phyloP scores from a whole-genome alignment of 1,284 basidiomycete species.

The Erythrobasidium hasegawianum region DNA sequence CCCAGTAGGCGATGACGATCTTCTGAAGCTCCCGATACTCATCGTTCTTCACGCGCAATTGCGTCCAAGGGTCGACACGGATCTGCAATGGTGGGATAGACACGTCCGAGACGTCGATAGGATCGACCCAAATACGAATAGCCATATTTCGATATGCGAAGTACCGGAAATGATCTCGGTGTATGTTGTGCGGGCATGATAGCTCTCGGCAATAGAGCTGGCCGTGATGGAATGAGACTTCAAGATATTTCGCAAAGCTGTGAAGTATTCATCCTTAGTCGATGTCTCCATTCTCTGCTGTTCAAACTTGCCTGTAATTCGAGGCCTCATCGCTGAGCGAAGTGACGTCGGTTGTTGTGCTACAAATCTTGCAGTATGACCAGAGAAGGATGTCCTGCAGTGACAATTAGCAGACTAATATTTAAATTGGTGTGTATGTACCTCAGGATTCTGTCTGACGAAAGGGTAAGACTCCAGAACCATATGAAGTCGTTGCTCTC shows the following conservation, averaged over 20 bases:
- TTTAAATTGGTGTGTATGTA: background rate
- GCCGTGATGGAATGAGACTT: conserved; percentile 85
- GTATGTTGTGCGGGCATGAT: conserved; percentile 85
- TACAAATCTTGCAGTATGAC: conserved; percentile 82
- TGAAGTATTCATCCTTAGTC: conserved; percentile 89
- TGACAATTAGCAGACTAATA: conserved; percentile 52
- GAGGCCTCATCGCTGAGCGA: conserved; percentile 58
- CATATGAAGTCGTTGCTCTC: conserved; percentile 60
- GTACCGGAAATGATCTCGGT: conserved; percentile 87
- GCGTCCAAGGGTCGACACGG: conserved; percentile 75
- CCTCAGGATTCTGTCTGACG: conserved; percentile 1
- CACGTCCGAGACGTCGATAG: conserved; percentile 76
- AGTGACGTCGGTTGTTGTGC: conserved; percentile 55
- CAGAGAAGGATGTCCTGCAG: conserved; percentile 78
- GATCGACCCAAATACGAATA: conserved; percentile 83
- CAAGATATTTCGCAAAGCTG: conserved; percentile 89
- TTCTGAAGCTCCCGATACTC: conserved; percentile 76
- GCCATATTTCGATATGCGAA: conserved; percentile 69
- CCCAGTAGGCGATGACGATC: conserved; percentile 63
- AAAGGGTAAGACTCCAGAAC: conserved; percentile 16
- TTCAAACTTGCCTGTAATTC: conserved; percentile 66
- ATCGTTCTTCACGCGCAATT: conserved; percentile 80
- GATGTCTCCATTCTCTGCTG: conserved; percentile 69
- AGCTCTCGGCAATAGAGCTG: conserved; percentile 54
- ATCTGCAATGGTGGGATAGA: conserved; percentile 84